Percentiles rank a stretch among this genome's conserved stretches.
Conservation (phyloP, 352 stramenopile species). For the Pelagophyceae sp. region DNA sequence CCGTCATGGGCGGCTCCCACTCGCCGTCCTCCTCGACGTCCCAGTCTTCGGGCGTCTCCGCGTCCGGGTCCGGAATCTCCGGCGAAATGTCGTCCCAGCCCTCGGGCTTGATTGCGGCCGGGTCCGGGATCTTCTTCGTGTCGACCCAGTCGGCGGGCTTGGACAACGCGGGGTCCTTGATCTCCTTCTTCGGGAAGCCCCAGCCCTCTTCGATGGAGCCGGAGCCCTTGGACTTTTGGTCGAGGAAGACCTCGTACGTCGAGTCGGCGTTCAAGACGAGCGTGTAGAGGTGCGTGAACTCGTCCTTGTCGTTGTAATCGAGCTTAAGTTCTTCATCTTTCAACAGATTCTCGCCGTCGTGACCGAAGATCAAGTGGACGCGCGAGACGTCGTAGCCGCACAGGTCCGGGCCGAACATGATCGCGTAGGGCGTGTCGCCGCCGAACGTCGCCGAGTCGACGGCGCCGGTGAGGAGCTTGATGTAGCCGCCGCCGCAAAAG, state of each 20-base stretch:
- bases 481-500: slow-evolving; percentile 93
- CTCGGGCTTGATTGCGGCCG: slow-evolving; percentile 86
- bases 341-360: slow-evolving; percentile 81
- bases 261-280: slow-evolving; percentile 91
- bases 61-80: slow-evolving; percentile 91
- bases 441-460: slow-evolving; percentile 84
- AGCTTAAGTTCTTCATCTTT: slow-evolving; percentile 74
- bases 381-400: slow-evolving; percentile 86
- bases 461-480: slow-evolving; percentile 88
- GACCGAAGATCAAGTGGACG: slow-evolving; percentile 92
- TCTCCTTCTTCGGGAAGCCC: slow-evolving; percentile 87
- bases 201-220: slow-evolving; percentile 86
- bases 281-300: slow-evolving; percentile 93
- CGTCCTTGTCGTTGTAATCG: slow-evolving; percentile 50
- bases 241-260: slow-evolving; percentile 91
- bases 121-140: slow-evolving; percentile 81
- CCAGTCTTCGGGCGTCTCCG: slow-evolving; percentile 93
- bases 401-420: slow-evolving; percentile 99
- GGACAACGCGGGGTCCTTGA: slow-evolving; percentile 86
- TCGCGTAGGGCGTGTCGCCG: slow-evolving; percentile 81
- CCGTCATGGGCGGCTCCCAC: slow-evolving; percentile 62
- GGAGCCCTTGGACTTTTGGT: slow-evolving; percentile 82
- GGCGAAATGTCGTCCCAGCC: slow-evolving; percentile 88
- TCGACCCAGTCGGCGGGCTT: slow-evolving; percentile 99
- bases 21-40: slow-evolving; percentile 95